Conservation (phyloP, 2,329 filamentous ascomycete genomes). For the Dendryphion nanum region DNA sequence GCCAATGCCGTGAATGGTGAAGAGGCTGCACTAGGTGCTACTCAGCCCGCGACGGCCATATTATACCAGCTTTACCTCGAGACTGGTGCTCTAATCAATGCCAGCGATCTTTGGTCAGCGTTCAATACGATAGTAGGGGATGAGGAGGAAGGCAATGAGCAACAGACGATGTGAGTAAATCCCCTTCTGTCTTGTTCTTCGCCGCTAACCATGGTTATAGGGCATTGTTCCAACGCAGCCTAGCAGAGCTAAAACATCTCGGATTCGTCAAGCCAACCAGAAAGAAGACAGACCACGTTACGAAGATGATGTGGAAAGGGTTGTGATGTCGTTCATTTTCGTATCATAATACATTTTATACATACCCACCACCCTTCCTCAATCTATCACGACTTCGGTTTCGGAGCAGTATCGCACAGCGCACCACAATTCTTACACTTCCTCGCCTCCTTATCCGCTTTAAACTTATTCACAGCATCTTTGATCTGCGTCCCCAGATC, state of each 20-base stretch:
- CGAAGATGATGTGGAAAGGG: slow-evolving; percentile 80
- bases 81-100: slow-evolving; percentile 73
- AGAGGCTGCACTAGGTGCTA: slow-evolving; percentile 52
- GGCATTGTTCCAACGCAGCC: slow-evolving; percentile 77
- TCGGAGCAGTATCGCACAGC: slow-evolving; percentile 70
- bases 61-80: slow-evolving; percentile 79
- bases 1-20: slow-evolving; percentile 39
- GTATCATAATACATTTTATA: slow-evolving; percentile 4
- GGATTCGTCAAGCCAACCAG: slow-evolving; percentile 86
- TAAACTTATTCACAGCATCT: slow-evolving; percentile 80
- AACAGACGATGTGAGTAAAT: slow-evolving; percentile 46
- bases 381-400: slow-evolving; percentile 10
- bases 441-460: slow-evolving; percentile 65
- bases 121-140: slow-evolving; percentile 65
- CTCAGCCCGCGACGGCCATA: slow-evolving; percentile 68
- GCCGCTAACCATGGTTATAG: slow-evolving; percentile 26
- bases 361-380: slow-evolving; percentile 6
- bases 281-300: slow-evolving; percentile 89
- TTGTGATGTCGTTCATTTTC: slow-evolving; percentile 43
- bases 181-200: neutral
- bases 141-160: slow-evolving; percentile 46
- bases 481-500: slow-evolving; percentile 95
- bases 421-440: slow-evolving; percentile 75
- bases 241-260: slow-evolving; percentile 81
- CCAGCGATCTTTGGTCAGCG: slow-evolving; percentile 75